Conservation (phyloP, 345 rosid genomes). For the Moricandia moricandioides region DNA sequence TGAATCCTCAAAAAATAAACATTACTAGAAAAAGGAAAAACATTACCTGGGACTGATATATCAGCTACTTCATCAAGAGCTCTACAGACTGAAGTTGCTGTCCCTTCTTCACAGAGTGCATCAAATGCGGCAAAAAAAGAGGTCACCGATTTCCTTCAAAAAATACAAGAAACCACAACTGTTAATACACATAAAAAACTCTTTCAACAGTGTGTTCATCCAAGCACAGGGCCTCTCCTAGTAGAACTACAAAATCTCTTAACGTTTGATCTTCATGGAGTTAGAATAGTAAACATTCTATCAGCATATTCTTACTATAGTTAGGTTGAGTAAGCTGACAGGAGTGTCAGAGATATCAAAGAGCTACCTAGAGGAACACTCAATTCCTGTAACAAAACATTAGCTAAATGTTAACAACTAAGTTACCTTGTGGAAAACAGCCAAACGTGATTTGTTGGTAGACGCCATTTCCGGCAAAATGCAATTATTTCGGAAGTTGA, state of each 20-base stretch:
- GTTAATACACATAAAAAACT: background rate
- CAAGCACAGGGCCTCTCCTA: background rate
- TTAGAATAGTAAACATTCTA: background rate
- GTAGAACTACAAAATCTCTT: slow-evolving; percentile 6
- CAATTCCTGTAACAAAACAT: background rate
- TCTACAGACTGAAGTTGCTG: slow-evolving; percentile 77
- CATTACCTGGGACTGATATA: slow-evolving; percentile 81
- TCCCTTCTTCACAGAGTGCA: slow-evolving; percentile 94
- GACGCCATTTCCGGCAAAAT: slow-evolving; percentile 87
- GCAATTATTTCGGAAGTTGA: slow-evolving; percentile 87
- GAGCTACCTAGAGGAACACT: background rate
- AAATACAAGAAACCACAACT: slow-evolving; percentile 6
- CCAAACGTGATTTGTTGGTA: slow-evolving; percentile 93
- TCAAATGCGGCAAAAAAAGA: slow-evolving; percentile 84
- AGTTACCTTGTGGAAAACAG: slow-evolving; percentile 85
- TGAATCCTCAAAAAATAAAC: background rate
- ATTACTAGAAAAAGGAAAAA: background rate
- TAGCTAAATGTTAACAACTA: background rate
- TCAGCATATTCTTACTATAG: background rate
- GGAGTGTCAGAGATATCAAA: background rate
- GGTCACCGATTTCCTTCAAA: slow-evolving; percentile 74
- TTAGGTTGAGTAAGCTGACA: background rate
- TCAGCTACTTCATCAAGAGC: slow-evolving; percentile 94
- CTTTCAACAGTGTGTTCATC: background rate
- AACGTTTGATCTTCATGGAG: slow-evolving; percentile 1